Base-by-base conservation (phyloP, 257 asterid genomes). In the Solanum appendiculatum region DNA sequence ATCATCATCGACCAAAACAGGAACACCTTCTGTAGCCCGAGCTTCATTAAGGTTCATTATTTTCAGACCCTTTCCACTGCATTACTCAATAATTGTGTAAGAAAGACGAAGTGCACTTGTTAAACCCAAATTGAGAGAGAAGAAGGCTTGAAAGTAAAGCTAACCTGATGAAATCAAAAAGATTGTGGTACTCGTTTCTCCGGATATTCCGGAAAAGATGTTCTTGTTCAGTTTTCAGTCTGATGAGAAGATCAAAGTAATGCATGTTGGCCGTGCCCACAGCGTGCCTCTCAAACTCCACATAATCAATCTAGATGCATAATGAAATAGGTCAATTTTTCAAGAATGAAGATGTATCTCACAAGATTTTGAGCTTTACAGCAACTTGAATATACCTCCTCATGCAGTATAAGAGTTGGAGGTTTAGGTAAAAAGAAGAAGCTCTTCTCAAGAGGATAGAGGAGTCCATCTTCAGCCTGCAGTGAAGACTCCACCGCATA, bases 381-480 rank as follows among this genome's bases (percentile, higher is more conserved):
- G 48, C 73, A 31, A 69, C 84, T 16, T 85, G 48, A 82, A 83
- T 36, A 7, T 90, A 96, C 99, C 96, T 96, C 99, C 80, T 97
- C 99, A 2, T 96, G 98, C 86, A 97, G 99, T 88, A 97, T 95
- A 82, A 96, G 95, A 86, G 99, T 95, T 69, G 98, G 99, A 27
- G 99, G 98, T 85, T 95, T 97, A 89, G 99, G 99, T 86, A 97
- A 88, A 89, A 97, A 97, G 98, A 97, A 97, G 89, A 97, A 97
- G 92, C 98, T 92, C 94, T 97, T 97, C 83, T 97, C 99, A 63
- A 97, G 98, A 68, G 99, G 98, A 93, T 97, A 97, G 86, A 97
- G 97, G 91, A 93, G 93, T 87, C 99, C 99, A 89, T 96, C 98
- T 92, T 97, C 99, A 91, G 99, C 99, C 93, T 97, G 96, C 89